A percentile compares a stretch with the other conserved stretches of the same genome.
Conservation (phyloP, 106 monocot genomes). For the Allium sativum region DNA sequence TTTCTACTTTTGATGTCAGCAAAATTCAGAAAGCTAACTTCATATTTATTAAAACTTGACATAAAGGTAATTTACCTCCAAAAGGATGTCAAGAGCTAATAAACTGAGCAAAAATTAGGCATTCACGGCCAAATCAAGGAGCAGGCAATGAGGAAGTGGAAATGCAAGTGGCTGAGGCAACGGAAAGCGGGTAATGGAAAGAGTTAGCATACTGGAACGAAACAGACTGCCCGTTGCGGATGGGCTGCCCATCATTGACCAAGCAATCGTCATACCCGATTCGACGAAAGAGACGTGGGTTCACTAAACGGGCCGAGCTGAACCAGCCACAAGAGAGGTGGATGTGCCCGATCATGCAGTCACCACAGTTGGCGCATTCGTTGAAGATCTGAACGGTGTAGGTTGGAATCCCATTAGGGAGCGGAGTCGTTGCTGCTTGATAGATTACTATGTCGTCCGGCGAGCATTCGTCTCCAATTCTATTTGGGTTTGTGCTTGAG, state of each 20-base stretch:
- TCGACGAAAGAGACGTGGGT: constrained; percentile 12
- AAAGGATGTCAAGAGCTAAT: too few relatives aligned
- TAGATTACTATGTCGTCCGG: constrained; percentile 22
- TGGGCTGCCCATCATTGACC: constrained; percentile 14
- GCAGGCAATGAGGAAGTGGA: neutral
- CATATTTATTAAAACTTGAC: too few relatives aligned
- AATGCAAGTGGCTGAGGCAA: constrained; percentile 8
- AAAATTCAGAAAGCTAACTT: too few relatives aligned
- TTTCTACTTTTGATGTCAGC: too few relatives aligned
- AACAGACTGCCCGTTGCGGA: constrained; percentile 2
- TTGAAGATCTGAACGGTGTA: constrained; percentile 41
- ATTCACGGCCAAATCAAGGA: neutral
- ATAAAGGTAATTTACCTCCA: too few relatives aligned
- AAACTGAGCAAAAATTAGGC: too few relatives aligned
- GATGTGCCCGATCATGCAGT: constrained; percentile 19
- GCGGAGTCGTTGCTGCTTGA: constrained; percentile 23
- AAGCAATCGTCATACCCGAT: constrained; percentile 11
- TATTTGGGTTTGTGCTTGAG: neutral
- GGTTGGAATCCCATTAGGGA: constrained; percentile 43
- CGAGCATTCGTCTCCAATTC: neutral
- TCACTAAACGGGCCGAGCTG: constrained; percentile 20
- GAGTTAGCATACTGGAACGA: constrained; percentile 22
- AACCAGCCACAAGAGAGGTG: constrained; percentile 22
- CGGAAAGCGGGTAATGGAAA: constrained; percentile 3
- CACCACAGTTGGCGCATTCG: constrained; percentile 10